Conservation (phyloP, 2,329 filamentous ascomycete species). For the Daldinia sp. region DNA sequence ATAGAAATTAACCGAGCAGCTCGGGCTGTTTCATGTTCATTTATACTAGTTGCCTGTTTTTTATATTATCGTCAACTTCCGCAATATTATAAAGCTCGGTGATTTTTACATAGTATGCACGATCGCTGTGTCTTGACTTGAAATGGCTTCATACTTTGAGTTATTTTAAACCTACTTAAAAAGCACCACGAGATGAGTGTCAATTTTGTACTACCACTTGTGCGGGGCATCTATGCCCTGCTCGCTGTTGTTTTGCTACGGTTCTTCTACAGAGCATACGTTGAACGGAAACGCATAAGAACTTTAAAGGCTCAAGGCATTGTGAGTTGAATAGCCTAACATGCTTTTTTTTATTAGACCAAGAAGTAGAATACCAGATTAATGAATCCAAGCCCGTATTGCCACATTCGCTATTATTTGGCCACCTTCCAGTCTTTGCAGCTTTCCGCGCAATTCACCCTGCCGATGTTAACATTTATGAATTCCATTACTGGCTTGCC, state of each 20-base stretch:
- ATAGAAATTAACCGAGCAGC: neutral
- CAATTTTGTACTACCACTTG: slow-evolving; percentile 11
- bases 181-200: slow-evolving; percentile 3
- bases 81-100: neutral
- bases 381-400: slow-evolving; percentile 39
- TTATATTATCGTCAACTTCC: neutral
- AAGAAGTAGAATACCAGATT: slow-evolving; percentile 6
- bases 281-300: slow-evolving; percentile 31
- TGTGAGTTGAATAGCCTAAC: slow-evolving; percentile 34
- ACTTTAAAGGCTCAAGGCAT: slow-evolving; percentile 41
- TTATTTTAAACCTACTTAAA: neutral
- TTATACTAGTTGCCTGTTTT: neutral
- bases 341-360: too few species aligned
- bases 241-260: slow-evolving; percentile 28
- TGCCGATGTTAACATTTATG: slow-evolving; percentile 41
- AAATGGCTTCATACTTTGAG: too few species aligned
- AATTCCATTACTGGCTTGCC: slow-evolving; percentile 41
- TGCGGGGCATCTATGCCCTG: slow-evolving; percentile 34
- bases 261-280: slow-evolving; percentile 40
- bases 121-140: neutral
- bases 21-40: neutral
- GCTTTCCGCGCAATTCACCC: slow-evolving; percentile 40
- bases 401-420: slow-evolving; percentile 42
- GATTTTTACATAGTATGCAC: neutral
- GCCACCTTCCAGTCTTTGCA: slow-evolving; percentile 40